Evolutionary conservation across 2,329 filamentous ascomycete genomes (phyloP), one percentile per base, ranked within the genome.

Genomic region (Geosmithia morbida): DNA sequence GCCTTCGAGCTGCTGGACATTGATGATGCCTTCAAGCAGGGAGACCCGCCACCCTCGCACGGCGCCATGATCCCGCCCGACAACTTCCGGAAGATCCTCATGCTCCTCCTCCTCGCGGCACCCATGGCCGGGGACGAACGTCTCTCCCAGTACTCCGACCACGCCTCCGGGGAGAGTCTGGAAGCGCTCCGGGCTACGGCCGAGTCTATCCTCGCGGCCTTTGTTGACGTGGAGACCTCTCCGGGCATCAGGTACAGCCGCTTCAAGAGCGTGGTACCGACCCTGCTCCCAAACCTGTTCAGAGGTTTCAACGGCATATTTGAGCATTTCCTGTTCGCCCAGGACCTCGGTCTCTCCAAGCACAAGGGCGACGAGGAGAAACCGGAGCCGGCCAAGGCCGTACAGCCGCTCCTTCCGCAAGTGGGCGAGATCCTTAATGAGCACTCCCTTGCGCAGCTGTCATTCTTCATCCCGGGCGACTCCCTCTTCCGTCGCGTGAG

Each of bases 241-340:
- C 78, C 79, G 0, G 77, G 78, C 4, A 74, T 86, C 54, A 77
- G 70, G 50, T 82, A 77, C 54, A 64, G 66, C 44, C 74, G 74
- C 40, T 85, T 85, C 63, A 72, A 74, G 57, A 64, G 66, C 6
- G 70, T 82, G 30, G 66, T 85, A 48, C 73, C 77, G 10, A 64
- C 69, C 30, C 74, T 74, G 43, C 70, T 83, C 46, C 82, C 83
- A 1, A 79, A 77, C 54, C 62, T 88, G 1, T 86, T 88, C 57
- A 67, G 74, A 47, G 79, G 81, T 0, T 73, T 87, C 51, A 78
- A 75, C 51, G 71, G 79, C 1, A 64, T 88, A 1, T 87, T 87
- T 58, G 82, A 86, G 53, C 80, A 82, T 57, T 87, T 88, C 53
- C 70, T 87, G 22, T 88, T 87, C 55, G 83, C 81, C 22, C 83